Evolutionary conservation across 768 basidiomycete genomes (phyloP), one percentile per base, ranked within the genome.

Genomic region (Nidularia pulvinata): DNA sequence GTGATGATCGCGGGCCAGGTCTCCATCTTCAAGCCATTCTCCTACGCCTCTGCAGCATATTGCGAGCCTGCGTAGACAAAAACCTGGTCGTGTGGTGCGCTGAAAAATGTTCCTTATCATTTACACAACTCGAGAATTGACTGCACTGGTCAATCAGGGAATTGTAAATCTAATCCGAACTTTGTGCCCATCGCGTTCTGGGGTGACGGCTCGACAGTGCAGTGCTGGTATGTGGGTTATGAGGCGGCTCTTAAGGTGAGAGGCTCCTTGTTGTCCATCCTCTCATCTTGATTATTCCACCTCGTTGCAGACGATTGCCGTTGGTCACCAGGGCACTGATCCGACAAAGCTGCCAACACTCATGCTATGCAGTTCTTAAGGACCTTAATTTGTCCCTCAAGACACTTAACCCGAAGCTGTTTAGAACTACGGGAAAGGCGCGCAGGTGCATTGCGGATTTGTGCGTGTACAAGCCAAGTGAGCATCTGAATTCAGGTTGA

Each of bases 131-230:
- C 5, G 22, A 47, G 25, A 25, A 25, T 4, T n/a, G n/a, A n/a
- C n/a, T 46, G 11, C 13, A 14, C 16, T 32, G 11, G 25, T 25
- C 25, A 25, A 16, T 11, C 22, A 80, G 77, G 64, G 14, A 72
- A 79, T 59, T 84, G 81, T 58, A 45, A 72, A 1, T 80, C 77
- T 3, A 82, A 78, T 59, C 63, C 78, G 4, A 52, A 56, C 22
- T 84, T 85, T 55, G 49, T 69, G 33, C 78, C 81, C 0, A 63
- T 76, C 25, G 43, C 71, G 35, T 69, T 71, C 19, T 81, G 80
- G n/a, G 83, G 81, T 1, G 74, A 83, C 57, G 79, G 78, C 4
- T 57, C 71, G 25, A 62, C 35, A 14, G 60, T 72, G 7, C 80
- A 82, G 57, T 74, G 70, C 46, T 82, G 81, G 63, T 67, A 58